Evolutionary conservation across 352 stramenopile species (phyloP).

Genomic region (Globisporangium lucens): DNA sequence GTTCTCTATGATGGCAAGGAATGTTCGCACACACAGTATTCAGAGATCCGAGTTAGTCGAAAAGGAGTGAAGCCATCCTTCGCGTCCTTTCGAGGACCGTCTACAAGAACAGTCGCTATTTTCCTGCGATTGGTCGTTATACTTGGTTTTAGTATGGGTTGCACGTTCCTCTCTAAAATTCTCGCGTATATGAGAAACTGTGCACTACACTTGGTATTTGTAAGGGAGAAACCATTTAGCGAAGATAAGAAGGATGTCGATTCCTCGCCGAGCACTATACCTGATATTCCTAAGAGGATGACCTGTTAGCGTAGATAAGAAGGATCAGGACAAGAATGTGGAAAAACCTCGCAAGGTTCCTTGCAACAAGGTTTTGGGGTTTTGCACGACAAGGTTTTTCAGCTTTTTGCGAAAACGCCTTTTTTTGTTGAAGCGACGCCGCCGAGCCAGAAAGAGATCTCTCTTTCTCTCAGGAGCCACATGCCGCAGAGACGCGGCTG

Average conservation of each 20-base stretch:
- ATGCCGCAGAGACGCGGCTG: not conserved
- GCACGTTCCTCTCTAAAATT: too few relatives aligned
- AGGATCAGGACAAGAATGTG: not conserved
- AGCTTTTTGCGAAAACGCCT: not conserved
- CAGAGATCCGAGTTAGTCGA: not conserved
- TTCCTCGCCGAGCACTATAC: too few relatives aligned
- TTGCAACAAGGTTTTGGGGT: not conserved
- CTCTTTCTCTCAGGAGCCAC: not conserved
- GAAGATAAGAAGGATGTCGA: too few relatives aligned
- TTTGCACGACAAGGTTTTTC: not conserved
- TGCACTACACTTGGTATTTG: too few relatives aligned
- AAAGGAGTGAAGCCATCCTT: not conserved
- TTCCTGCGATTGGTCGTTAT: too few relatives aligned
- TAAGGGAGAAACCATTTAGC: too few relatives aligned
- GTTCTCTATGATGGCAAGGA: not conserved
- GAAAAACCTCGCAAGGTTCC: not conserved
- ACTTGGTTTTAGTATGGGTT: too few relatives aligned
- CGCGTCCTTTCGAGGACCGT: not conserved
- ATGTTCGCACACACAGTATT: not conserved
- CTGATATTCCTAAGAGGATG: too few relatives aligned
- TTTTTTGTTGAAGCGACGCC: slow-evolving; percentile 5
- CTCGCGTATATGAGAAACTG: too few relatives aligned
- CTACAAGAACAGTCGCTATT: not conserved
- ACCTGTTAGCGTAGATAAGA: too few relatives aligned
- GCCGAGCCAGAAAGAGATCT: not conserved